Base-by-base conservation (phyloP, 108 stramenopile genomes). In the Pseudonitzschia pungens region DNA sequence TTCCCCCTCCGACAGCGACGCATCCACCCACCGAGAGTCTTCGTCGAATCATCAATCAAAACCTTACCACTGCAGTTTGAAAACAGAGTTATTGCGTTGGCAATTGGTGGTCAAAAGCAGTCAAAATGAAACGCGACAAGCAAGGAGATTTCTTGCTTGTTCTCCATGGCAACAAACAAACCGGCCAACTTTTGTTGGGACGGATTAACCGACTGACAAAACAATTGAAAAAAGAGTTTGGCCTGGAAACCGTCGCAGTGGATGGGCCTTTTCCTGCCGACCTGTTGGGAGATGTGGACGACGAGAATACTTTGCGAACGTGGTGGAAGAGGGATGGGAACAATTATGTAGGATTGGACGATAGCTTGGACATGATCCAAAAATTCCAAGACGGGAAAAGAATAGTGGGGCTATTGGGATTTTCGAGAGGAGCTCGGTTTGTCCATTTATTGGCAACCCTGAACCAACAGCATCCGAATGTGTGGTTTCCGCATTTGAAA, bases 151-250 rank as follows among this genome's bases (percentile, higher is more conserved):
- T 32, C n/a, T 33, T 62, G 1, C 29, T 62, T 81, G 84, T 93
- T 9, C 58, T 93, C 5, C 92, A 93, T 50, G 92, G 92, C 0
- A 89, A 84, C 83, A 86, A 88, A 28, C 92, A 93, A 65, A 89
- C 89, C 12, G 92, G 92, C 31, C 77, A 86, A 33, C 44, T 93
- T 0, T 44, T 93, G 28, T 56, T 89, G 26, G 87, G 89, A 14
- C 81, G 92, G 10, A 79, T 93, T 57, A 82, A 82, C 2, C 85
- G 78, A 53, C 58, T 93, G 22, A 40, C 70, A 24, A 86, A 84
- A 53, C 40, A 75, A 24, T 31, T 90, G n/a, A 14, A 22, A 22
- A 74, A 83, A 44, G 81, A 84, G 28, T 54, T 63, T 24, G 56
- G 73, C 10, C 43, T 90, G 22, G 80, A 84, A 69, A 28, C 87